These are phyloP conservation scores for Phaeophleospora eucalypticola DNA, from an alignment of 2,329 filamentous ascomycete genomes.

Conservation along the genomic window DNA sequence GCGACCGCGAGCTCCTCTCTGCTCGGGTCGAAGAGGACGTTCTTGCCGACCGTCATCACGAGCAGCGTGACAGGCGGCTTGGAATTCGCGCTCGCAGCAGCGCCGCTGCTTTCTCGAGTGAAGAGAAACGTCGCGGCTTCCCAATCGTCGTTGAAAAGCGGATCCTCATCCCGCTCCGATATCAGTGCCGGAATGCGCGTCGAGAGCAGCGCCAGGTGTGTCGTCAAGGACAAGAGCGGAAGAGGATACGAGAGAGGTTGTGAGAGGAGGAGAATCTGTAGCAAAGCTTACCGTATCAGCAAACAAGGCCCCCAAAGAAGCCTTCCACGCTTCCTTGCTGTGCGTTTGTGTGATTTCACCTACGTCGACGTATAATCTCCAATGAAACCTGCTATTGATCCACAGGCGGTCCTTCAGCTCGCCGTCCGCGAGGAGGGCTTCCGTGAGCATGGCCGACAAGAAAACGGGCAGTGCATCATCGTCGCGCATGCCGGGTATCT, in stretches of 20 bases:
- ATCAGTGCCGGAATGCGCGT: conserved; percentile 79
- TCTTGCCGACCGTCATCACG: conserved; percentile 78
- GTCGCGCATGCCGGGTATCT: conserved; percentile 85
- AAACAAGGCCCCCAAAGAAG: neutral
- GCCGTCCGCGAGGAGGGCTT: conserved; percentile 74
- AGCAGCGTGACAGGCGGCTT: conserved; percentile 86
- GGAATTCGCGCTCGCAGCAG: conserved; percentile 23
- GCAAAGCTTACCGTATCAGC: conserved; percentile 6
- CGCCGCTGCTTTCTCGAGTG: conserved; percentile 37
- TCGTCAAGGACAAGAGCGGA: conserved; percentile 85
- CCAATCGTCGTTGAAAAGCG: conserved; percentile 98
- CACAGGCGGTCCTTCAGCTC: conserved; percentile 65
- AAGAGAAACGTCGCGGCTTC: conserved; percentile 76
- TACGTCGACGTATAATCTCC: conserved; percentile 93
- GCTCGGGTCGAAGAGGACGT: conserved; percentile 89
- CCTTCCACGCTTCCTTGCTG: neutral
- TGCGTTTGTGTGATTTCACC: conserved; percentile 39
- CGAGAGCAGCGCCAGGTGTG: conserved; percentile 85
- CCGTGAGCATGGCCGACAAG: conserved; percentile 78
- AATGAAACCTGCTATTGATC: conserved; percentile 91
- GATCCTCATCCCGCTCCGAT: conserved; percentile 90
- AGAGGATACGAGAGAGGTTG: conserved; percentile 88
- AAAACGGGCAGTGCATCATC: conserved; percentile 89
- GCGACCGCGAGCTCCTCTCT: conserved; percentile 91
- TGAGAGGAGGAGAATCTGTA: conserved; percentile 85